These are phyloP conservation scores for Strobilomyces echinocephalus DNA, from an alignment of 768 basidiomycete species.

Conservation along the genomic window DNA sequence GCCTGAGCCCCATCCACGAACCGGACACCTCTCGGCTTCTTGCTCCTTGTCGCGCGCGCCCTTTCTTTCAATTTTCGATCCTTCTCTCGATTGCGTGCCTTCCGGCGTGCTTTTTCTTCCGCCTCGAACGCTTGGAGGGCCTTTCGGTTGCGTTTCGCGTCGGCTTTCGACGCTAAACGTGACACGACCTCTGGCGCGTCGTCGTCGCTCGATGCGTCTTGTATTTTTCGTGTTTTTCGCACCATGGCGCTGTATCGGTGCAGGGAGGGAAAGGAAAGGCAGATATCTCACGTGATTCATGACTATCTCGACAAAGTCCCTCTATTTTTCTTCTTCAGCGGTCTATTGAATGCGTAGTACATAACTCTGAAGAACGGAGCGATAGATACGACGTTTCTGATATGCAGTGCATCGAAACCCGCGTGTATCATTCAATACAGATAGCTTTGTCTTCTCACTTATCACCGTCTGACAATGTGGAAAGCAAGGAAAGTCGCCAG, in stretches of 20 bases:
- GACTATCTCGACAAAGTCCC: too few species aligned
- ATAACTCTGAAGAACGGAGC: too few species aligned
- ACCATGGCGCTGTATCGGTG: slow-evolving; percentile 9
- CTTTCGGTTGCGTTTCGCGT: slow-evolving; percentile 34
- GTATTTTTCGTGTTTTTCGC: slow-evolving; percentile 11
- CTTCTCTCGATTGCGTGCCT: slow-evolving; percentile 42
- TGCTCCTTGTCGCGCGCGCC: slow-evolving; percentile 26
- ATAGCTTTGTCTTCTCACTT: too few species aligned
- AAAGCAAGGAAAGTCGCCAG: too few species aligned
- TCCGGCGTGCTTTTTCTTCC: slow-evolving; percentile 38
- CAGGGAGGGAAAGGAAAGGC: neutral
- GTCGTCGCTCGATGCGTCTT: slow-evolving; percentile 32
- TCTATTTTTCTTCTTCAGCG: too few species aligned
- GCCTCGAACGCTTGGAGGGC: slow-evolving; percentile 35
- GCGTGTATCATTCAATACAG: too few species aligned
- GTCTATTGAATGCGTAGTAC: too few species aligned
- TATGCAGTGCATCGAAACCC: too few species aligned
- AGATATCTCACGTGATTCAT: neutral
- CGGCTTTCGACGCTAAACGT: slow-evolving; percentile 42
- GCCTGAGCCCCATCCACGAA: slow-evolving; percentile 1
- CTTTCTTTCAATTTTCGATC: slow-evolving; percentile 50
- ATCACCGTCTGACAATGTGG: too few species aligned
- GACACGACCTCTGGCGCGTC: slow-evolving; percentile 50
- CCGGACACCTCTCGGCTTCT: slow-evolving; percentile 10
- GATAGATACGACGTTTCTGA: too few species aligned